phyloP scores from a whole-genome alignment of 140 eudicot genomes.

The Ambrosia hybrid region DNA sequence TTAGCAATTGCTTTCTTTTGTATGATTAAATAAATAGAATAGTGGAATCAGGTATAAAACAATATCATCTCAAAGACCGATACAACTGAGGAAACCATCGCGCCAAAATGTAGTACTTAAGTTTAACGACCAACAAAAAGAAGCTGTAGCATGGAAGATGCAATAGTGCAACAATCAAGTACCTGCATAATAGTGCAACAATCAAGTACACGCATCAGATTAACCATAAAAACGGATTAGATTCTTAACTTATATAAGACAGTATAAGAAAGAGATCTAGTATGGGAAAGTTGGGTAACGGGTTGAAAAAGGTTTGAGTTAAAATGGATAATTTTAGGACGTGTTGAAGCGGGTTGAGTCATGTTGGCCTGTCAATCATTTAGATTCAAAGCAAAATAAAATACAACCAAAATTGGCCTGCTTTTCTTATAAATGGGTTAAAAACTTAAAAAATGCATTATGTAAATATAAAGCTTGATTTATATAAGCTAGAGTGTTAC shows the following conservation, averaged over 20 bases:
- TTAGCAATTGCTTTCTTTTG: background rate
- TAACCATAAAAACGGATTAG: background rate
- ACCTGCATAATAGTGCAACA: conserved; percentile 7
- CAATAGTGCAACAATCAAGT: conserved; percentile 11
- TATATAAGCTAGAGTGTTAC: too few species aligned
- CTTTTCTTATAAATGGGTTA: background rate
- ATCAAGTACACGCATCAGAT: background rate
- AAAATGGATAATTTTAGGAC: background rate
- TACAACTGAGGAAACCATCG: conserved; percentile 11
- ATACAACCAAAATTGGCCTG: background rate
- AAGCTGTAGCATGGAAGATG: conserved; percentile 14
- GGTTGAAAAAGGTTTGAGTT: background rate
- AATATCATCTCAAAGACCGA: conserved; percentile 4
- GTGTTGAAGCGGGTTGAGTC: background rate
- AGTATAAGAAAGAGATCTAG: too few species aligned
- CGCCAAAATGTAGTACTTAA: conserved; percentile 5
- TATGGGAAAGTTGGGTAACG: too few species aligned
- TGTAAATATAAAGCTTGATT: too few species aligned
- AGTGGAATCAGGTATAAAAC: background rate
- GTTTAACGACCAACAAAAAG: conserved; percentile 4
- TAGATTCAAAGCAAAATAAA: background rate
- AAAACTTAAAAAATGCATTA: background rate
- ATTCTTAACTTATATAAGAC: background rate
- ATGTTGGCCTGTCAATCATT: background rate
- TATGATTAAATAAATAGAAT: conserved; percentile 4